Evolutionary conservation across 805 yeast species (phyloP).

Genomic region (Saturnispora quitensis): DNA sequence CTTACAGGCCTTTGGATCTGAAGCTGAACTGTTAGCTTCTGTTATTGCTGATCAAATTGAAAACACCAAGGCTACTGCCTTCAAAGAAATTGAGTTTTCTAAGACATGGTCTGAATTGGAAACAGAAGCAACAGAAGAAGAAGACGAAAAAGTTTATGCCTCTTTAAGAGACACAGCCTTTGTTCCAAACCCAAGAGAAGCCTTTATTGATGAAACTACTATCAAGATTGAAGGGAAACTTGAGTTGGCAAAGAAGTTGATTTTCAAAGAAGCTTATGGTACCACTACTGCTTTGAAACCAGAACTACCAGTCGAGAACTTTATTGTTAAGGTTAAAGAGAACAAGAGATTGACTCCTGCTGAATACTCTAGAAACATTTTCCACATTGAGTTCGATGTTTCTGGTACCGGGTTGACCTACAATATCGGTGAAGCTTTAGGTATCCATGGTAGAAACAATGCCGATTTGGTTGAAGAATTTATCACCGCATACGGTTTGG

Average conservation of each 20-base stretch:
- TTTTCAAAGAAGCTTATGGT: constrained; percentile 74
- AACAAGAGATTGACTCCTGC: constrained; percentile 85
- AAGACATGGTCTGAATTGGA: constrained; percentile 25
- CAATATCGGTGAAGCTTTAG: constrained; percentile 94
- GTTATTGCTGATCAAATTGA: constrained; percentile 59
- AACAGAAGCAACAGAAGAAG: constrained; percentile 16
- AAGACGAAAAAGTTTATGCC: constrained; percentile 42
- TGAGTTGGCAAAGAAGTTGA: constrained; percentile 58
- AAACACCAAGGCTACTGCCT: constrained; percentile 40
- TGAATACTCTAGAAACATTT: constrained; percentile 87
- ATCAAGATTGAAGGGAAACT: constrained; percentile 28
- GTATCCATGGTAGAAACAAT: constrained; percentile 86
- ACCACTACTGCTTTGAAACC: constrained; percentile 65
- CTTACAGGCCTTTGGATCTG: constrained; percentile 72
- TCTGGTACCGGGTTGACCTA: constrained; percentile 85
- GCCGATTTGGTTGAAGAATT: constrained; percentile 56
- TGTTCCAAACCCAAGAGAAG: constrained; percentile 50
- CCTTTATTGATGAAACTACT: constrained; percentile 33
- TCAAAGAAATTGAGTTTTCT: constrained; percentile 30
- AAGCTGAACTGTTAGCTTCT: constrained; percentile 69
- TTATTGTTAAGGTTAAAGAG: constrained; percentile 80
- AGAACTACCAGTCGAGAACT: constrained; percentile 77
- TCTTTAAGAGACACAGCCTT: constrained; percentile 48
- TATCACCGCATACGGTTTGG: constrained; percentile 60
- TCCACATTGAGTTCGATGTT: constrained; percentile 91